Evolutionary conservation across 2,329 filamentous ascomycete genomes (phyloP), one percentile per base, ranked within the genome.

Genomic region (Fusarium falciforme): DNA sequence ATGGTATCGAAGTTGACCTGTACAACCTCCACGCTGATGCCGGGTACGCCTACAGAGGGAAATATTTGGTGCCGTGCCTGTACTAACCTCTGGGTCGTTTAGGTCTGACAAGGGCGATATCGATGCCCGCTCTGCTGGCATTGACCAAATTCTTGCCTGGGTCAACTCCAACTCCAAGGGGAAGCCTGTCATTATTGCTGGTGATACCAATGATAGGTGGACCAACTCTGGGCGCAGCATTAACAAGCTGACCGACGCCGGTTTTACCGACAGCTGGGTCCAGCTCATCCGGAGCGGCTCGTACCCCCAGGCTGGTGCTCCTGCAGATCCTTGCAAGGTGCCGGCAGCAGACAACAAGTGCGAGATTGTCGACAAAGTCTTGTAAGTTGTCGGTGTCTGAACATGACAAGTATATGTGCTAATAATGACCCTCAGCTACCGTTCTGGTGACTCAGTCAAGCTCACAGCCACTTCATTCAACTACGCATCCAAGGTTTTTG

Each of bases 281-380:
- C 81, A 91, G 75, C 83, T 91, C 1, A 81, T 87, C 44, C 84
- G 83, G 16, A 80, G 78, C 27, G 88, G 88, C 12, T 80, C 83
- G 11, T 82, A 85, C 31, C 89, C 89, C 0, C 80, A 82, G 14
- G 74, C 76, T 33, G 83, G 88, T 74, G 71, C 80, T 22, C 2
- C 64, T 11, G 77, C 74, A 17, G 67, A 79, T 31, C 64, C 89
- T 17, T 93, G 91, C 80, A 80, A 81, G n/a, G 92, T 91, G 74
- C 91, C 91, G 0, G 86, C 86, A 33, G 83, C 83, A 1, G 85
- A 81, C 55, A 85, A 85, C 76, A 79, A 80, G 6, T 93, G 91
- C 80, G 91, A 93, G 82, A 89, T 87, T 4, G 90, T 93, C 40
- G 91, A 93, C 81, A 93, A 93, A 82, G 83, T 92, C 55, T 88